phyloP scores from a whole-genome alignment of 257 asterid genomes.

The Nicotiana otophora region DNA sequence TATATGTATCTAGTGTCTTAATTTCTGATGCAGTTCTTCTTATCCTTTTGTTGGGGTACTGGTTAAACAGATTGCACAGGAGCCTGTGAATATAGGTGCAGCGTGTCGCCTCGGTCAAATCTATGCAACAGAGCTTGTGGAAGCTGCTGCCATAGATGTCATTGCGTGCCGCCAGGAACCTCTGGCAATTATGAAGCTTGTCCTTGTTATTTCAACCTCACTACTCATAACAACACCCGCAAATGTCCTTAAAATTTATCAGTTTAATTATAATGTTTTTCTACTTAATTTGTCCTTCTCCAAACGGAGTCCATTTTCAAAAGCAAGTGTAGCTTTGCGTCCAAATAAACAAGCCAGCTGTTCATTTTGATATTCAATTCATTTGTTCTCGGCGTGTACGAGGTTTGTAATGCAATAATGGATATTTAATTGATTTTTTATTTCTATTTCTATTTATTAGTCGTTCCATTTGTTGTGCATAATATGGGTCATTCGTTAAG shows the following conservation, averaged over 20 bases:
- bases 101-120: conserved; percentile 15
- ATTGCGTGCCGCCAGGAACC: conserved; percentile 33
- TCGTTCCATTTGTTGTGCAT: not conserved
- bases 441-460: not conserved
- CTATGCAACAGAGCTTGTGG: conserved; percentile 38
- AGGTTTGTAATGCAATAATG: not conserved
- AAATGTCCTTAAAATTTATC: conserved; percentile 20
- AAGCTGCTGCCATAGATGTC: conserved; percentile 24
- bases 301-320: not conserved
- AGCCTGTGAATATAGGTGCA: conserved; percentile 17
- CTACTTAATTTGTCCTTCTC: not conserved
- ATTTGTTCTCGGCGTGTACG: not conserved
- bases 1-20: not conserved
- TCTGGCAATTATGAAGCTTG: conserved; percentile 24
- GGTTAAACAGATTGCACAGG: conserved; percentile 10
- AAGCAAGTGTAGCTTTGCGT: not conserved
- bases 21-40: no score
- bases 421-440: not conserved
- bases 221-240: conserved; percentile 15
- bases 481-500: not conserved
- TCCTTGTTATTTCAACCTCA: conserved; percentile 25
- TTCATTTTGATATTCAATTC: not conserved
- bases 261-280: no score
- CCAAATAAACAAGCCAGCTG: not conserved
- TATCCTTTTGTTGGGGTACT: no score